These are phyloP conservation scores for Ceratocystis huliohia DNA, from an alignment of 2,329 filamentous ascomycete species.

Conservation along the genomic window DNA sequence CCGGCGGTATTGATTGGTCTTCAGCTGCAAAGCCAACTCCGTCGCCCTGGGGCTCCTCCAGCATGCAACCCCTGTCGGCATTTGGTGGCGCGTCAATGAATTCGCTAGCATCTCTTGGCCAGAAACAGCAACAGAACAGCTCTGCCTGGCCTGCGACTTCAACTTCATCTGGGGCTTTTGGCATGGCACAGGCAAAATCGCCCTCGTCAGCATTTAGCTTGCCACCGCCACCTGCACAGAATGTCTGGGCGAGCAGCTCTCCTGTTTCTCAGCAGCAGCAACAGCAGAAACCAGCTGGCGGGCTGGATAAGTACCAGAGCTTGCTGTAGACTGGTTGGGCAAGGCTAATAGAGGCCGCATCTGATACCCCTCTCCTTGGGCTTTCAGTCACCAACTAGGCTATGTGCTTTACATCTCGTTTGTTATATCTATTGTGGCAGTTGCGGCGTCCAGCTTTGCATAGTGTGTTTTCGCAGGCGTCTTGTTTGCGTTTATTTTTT, in stretches of 20 bases:
- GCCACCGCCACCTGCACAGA: conserved; percentile 31
- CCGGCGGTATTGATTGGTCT: not conserved
- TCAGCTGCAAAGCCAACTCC: not conserved
- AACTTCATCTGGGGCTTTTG: conserved; percentile 32
- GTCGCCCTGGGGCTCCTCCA: not conserved
- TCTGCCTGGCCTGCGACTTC: conserved; percentile 24
- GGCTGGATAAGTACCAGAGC: conserved; percentile 57
- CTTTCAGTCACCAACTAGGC: too few species aligned
- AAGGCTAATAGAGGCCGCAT: not conserved
- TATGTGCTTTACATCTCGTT: not conserved
- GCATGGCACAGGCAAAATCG: conserved; percentile 39
- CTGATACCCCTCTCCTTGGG: not conserved
- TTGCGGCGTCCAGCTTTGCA: not conserved
- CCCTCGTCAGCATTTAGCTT: conserved; percentile 35
- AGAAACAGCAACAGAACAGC: conserved; percentile 25
- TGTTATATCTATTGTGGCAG: not conserved
- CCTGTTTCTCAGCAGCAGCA: conserved; percentile 25
- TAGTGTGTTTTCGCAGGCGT: not conserved
- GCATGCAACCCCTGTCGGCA: conserved; percentile 12
- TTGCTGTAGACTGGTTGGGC: conserved; percentile 36
- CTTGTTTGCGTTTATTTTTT: not conserved
- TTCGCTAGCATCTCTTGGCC: conserved; percentile 36
- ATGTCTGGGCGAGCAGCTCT: conserved; percentile 22
- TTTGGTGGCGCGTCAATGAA: conserved; percentile 34
- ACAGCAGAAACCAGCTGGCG: conserved; percentile 33